Conservation (phyloP, 176 grass and related monocot species). For the Rhynchospora tenuis region DNA sequence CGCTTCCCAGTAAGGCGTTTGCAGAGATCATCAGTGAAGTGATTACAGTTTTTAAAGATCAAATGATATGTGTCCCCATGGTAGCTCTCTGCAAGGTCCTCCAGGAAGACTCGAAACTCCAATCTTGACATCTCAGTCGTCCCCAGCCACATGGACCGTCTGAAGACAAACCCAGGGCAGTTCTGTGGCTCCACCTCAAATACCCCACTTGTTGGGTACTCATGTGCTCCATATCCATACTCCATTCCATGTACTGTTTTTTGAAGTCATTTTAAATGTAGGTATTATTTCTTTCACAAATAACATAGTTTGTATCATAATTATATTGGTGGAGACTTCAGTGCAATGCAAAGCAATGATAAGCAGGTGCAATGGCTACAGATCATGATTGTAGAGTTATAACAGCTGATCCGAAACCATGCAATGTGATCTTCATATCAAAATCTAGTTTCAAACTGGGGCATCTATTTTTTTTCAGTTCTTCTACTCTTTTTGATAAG, state of each 20-base stretch:
- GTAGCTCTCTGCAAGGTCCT: slow-evolving; percentile 67
- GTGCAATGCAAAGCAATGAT: neutral
- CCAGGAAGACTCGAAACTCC: slow-evolving; percentile 52
- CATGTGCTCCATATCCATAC: slow-evolving; percentile 86
- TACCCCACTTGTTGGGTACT: slow-evolving; percentile 71
- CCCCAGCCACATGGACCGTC: slow-evolving; percentile 64
- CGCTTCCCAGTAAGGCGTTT: slow-evolving; percentile 44
- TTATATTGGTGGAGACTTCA: neutral
- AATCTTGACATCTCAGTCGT: slow-evolving; percentile 57
- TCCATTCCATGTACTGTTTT: slow-evolving; percentile 78
- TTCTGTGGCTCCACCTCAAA: slow-evolving; percentile 83
- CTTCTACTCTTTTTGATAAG: neutral
- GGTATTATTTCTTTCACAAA: neutral
- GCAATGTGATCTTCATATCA: neutral
- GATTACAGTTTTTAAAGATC: slow-evolving; percentile 81
- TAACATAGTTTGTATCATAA: neutral
- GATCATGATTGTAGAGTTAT: neutral
- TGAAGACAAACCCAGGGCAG: slow-evolving; percentile 81
- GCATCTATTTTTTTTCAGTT: neutral
- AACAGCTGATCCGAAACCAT: neutral
- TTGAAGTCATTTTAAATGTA: neutral
- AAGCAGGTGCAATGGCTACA: neutral
- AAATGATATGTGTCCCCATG: slow-evolving; percentile 84
- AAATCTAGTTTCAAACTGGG: neutral
- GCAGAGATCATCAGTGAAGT: slow-evolving; percentile 78